Evolutionary conservation across 495 filamentous ascomycete species (phyloP).

Genomic region (Astrothelium macrocarpum): DNA sequence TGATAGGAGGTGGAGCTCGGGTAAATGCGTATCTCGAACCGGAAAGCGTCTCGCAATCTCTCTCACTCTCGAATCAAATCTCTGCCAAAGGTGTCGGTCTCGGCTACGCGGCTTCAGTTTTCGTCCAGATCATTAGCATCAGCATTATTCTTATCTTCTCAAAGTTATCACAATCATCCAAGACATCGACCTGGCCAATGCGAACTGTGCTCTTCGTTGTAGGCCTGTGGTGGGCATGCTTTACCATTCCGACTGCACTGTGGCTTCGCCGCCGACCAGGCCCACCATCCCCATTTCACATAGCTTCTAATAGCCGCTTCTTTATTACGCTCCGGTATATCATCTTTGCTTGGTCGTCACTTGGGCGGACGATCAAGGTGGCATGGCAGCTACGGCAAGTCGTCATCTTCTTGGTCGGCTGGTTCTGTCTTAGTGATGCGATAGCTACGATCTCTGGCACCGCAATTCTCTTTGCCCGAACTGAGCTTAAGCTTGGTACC

Average conservation of each 20-base stretch:
- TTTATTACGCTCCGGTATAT: conserved; percentile 49
- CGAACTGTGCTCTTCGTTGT: conserved; percentile 72
- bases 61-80: conserved; percentile 71
- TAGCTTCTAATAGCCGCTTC: conserved; percentile 38
- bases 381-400: conserved; percentile 75
- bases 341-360: conserved; percentile 69
- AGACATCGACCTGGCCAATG: conserved; percentile 13
- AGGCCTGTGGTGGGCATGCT: conserved; percentile 80
- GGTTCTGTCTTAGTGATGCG: conserved; percentile 87
- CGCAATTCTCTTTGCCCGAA: conserved; percentile 86
- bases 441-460: conserved; percentile 92
- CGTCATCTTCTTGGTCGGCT: conserved; percentile 69
- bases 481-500: conserved; percentile 63
- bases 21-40: conserved; percentile 14
- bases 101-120: conserved; percentile 75
- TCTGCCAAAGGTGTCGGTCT: conserved; percentile 86
- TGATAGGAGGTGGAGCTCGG: background rate
- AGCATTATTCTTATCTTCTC: conserved; percentile 32
- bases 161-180: conserved; percentile 17
- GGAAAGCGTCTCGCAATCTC: conserved; percentile 45
- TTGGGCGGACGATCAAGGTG: conserved; percentile 65
- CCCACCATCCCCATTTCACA: conserved; percentile 41
- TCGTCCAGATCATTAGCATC: conserved; percentile 70
- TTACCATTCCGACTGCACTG: conserved; percentile 72
- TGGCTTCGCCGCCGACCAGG: conserved; percentile 88